These are phyloP conservation scores for Apiotrichum mycotoxinovorans DNA, from an alignment of 1,284 basidiomycete species.

Conservation along the genomic window DNA sequence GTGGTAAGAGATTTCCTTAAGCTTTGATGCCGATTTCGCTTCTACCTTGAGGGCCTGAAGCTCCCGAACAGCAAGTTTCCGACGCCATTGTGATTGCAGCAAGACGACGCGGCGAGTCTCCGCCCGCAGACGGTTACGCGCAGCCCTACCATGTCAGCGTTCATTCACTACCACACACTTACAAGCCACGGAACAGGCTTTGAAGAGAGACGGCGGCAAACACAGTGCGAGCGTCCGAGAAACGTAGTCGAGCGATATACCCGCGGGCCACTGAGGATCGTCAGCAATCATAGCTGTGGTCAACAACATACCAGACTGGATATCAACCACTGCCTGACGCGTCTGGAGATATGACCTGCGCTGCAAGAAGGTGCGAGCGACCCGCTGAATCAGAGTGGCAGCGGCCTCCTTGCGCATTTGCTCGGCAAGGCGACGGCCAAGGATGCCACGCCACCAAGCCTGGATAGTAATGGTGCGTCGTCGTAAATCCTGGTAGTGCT, in stretches of 20 bases:
- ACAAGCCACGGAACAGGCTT: slow-evolving; percentile 82
- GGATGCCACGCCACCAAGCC: slow-evolving; percentile 84
- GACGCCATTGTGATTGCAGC: slow-evolving; percentile 87
- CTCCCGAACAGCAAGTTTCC: slow-evolving; percentile 80
- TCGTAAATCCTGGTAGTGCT: slow-evolving; percentile 72
- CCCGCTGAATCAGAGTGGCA: slow-evolving; percentile 73
- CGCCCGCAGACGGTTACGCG: slow-evolving; percentile 60
- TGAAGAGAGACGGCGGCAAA: slow-evolving; percentile 75
- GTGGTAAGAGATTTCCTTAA: slow-evolving; percentile 98
- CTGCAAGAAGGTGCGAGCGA: slow-evolving; percentile 68
- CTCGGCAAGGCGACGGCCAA: slow-evolving; percentile 70
- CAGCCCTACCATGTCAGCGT: slow-evolving; percentile 54
- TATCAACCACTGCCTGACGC: slow-evolving; percentile 62
- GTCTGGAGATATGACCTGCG: slow-evolving; percentile 66
- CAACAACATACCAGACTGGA: slow-evolving; percentile 76
- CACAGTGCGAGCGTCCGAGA: slow-evolving; percentile 60
- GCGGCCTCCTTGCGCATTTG: slow-evolving; percentile 69
- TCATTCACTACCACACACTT: slow-evolving; percentile 46
- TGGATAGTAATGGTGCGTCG: slow-evolving; percentile 78
- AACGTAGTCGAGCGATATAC: slow-evolving; percentile 65
- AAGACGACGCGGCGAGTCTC: slow-evolving; percentile 75
- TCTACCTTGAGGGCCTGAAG: slow-evolving; percentile 79
- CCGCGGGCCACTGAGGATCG: slow-evolving; percentile 68
- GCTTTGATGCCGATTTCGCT: slow-evolving; percentile 93
- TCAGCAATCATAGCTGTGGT: neutral